Conservation (phyloP, 495 filamentous ascomycete genomes). For the Daldinia concentrica region DNA sequence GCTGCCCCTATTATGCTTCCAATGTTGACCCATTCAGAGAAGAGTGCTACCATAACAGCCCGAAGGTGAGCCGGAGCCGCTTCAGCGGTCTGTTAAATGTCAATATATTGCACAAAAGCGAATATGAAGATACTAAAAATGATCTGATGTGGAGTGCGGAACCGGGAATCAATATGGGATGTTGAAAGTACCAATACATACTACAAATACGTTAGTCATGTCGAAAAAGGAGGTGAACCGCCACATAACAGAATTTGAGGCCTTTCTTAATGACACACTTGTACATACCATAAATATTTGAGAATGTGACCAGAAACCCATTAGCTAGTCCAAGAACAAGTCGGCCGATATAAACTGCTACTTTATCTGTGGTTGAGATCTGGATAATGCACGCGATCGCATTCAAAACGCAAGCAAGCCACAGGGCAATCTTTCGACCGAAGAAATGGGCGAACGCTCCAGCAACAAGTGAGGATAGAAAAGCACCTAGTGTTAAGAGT, state of each 20-base stretch:
- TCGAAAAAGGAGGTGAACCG: background rate
- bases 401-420: constrained; percentile 57
- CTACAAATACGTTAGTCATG: constrained; percentile 16
- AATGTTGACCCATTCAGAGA: constrained; percentile 55
- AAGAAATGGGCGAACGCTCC: constrained; percentile 55
- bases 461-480: constrained; percentile 49
- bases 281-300: constrained; percentile 56
- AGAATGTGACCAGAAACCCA: constrained; percentile 64
- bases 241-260: background rate
- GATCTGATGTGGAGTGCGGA: background rate
- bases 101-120: background rate
- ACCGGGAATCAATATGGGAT: background rate
- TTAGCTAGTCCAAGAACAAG: constrained; percentile 63
- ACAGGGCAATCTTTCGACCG: constrained; percentile 57
- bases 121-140: background rate
- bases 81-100: constrained; percentile 42
- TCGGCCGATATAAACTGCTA: constrained; percentile 59
- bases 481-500: constrained; percentile 54
- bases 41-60: constrained; percentile 58
- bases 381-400: constrained; percentile 58
- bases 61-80: constrained; percentile 50
- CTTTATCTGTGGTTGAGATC: constrained; percentile 55
- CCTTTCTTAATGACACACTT: background rate
- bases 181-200: constrained; percentile 5
- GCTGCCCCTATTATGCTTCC: constrained; percentile 65